phyloP scores from a whole-genome alignment of 805 yeast genomes.

The Metschnikowia borealis region DNA sequence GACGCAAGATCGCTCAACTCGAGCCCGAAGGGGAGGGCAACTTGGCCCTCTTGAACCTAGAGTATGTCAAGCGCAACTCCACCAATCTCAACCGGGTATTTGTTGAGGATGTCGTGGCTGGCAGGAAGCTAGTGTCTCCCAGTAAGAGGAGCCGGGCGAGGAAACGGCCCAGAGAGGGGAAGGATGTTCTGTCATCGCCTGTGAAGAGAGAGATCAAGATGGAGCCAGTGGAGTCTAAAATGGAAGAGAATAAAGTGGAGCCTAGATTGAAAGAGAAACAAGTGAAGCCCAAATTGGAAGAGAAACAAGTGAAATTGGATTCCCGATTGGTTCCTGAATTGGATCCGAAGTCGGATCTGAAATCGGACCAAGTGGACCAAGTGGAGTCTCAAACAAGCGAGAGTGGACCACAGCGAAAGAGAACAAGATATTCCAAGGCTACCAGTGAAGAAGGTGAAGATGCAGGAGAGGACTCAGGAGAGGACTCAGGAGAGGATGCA shows the following conservation, averaged over 20 bases:
- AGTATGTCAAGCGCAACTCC: slow-evolving; percentile 11
- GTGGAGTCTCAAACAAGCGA: no score
- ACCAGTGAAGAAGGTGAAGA: no score
- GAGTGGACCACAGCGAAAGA: no score
- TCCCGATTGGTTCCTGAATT: no score
- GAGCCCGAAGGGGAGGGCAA: slow-evolving; percentile 8
- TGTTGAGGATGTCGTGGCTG: slow-evolving; percentile 14
- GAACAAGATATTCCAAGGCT: no score
- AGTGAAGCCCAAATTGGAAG: not conserved
- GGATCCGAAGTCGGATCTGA: no score
- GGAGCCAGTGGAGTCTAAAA: not conserved
- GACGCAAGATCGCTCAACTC: slow-evolving; percentile 12
- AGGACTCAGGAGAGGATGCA: no score
- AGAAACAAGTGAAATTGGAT: no score
- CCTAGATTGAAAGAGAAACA: not conserved
- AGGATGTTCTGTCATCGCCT: no score
- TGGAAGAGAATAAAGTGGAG: not conserved
- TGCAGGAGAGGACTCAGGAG: no score
- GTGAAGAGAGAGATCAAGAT: no score
- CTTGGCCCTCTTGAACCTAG: slow-evolving; percentile 11
- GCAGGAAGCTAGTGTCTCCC: slow-evolving; percentile 4
- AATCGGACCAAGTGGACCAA: no score
- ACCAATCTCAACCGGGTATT: slow-evolving; percentile 15
- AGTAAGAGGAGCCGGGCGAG: not conserved
- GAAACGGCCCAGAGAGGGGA: not conserved